These are phyloP conservation scores for Niebla homalea DNA, from an alignment of 495 filamentous ascomycete species.

Conservation along the genomic window DNA sequence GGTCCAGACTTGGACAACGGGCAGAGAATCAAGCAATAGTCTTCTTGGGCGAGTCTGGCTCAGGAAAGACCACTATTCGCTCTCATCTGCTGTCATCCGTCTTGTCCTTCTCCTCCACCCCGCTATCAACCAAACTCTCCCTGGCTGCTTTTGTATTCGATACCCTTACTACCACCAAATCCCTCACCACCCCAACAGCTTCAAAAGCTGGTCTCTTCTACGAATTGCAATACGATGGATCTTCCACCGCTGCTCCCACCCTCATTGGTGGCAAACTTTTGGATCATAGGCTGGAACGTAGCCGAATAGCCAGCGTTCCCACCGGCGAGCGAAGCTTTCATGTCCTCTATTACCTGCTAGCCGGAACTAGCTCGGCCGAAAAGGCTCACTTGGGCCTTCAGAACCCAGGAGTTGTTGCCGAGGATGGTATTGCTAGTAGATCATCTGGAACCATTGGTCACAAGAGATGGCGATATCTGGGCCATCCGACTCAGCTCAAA, in stretches of 20 bases:
- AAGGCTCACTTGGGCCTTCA: slow-evolving; percentile 83
- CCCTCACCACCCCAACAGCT: slow-evolving; percentile 82
- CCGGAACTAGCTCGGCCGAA: slow-evolving; percentile 81
- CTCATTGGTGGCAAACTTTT: slow-evolving; percentile 89
- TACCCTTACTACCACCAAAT: slow-evolving; percentile 94
- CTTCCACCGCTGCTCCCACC: slow-evolving; percentile 62
- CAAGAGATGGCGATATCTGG: slow-evolving; percentile 88
- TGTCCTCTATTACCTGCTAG: slow-evolving; percentile 84
- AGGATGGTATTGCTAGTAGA: slow-evolving; percentile 28
- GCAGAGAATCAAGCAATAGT: slow-evolving; percentile 86
- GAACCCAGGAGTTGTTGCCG: slow-evolving; percentile 25
- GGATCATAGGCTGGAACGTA: slow-evolving; percentile 83
- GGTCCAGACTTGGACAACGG: slow-evolving; percentile 70
- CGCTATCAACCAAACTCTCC: slow-evolving; percentile 81
- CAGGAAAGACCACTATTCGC: slow-evolving; percentile 88
- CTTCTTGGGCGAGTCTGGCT: slow-evolving; percentile 91
- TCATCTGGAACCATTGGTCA: slow-evolving; percentile 40
- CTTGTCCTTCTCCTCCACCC: slow-evolving; percentile 77
- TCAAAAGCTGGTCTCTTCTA: slow-evolving; percentile 92
- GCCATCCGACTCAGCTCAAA: slow-evolving; percentile 91
- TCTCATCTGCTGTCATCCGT: slow-evolving; percentile 75
- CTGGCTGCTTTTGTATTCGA: slow-evolving; percentile 92
- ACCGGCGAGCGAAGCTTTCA: slow-evolving; percentile 96
- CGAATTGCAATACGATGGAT: slow-evolving; percentile 90
- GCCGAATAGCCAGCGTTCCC: slow-evolving; percentile 77